Evolutionary conservation across 371 early-diverging fungal species (phyloP), one percentile per base, ranked within the genome.

Genomic region (Blastocladiella emersonii): DNA sequence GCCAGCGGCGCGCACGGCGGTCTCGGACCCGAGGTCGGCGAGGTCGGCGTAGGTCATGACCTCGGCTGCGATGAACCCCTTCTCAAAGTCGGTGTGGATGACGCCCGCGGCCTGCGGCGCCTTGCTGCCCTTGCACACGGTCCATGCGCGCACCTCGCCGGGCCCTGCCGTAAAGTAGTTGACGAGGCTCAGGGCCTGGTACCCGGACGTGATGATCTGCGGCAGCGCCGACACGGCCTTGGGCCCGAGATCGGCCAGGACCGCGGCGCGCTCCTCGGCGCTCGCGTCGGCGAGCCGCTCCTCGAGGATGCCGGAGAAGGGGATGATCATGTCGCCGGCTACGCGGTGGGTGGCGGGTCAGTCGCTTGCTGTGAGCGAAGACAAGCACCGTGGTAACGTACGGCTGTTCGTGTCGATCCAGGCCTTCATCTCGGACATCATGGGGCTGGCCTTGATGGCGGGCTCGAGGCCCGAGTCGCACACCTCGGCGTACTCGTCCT

Each of bases 31-130:
- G 17, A 82, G 74, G 63, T 89, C 89, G 70, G 87, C 79, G 62
- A 98, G 72, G 68, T 93, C 95, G 6, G 82, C 83, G 67, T 81
- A 96, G 64, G 81, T 79, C 87, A 91, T 92, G 27, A 96, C 87
- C 81, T 99, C 99, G 37, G 95, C 98, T 85, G 91, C 90, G 70
- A 99, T 93, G 71, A 99, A 99, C 65, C 97, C 89, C 68, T 85
- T 78, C 70, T 93, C 95, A 72, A 99, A 98, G 70, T 99, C 99
- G 36, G 57, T 59, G 34, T 84, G 83, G 66, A 86, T 86, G 5
- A 92, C 92, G 65, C 93, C 91, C 23, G 98, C 99, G 35, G 99
- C 99, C 63, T 93, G 88, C 34, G 98, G 96, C 35, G 97, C 97
- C 73, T 89, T 90, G 10, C 89, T 89, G 35, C 80, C 78, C 67